Evolutionary conservation across 768 basidiomycete species (phyloP), one percentile per base, ranked within the genome.

Genomic region (Lactarius tabidus): DNA sequence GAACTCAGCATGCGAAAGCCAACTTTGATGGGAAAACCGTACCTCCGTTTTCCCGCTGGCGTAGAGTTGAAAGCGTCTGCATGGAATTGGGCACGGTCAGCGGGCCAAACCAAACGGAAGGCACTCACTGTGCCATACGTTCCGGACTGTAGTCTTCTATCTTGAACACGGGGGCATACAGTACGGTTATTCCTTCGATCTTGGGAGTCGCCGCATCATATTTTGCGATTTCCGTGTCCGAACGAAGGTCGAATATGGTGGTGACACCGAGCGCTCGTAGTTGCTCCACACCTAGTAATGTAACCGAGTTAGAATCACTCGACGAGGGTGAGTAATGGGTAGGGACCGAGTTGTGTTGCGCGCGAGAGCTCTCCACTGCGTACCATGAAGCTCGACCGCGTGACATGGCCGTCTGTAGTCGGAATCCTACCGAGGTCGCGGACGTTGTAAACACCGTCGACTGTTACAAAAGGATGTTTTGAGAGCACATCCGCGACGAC

Each of bases 141-240:
- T 91, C 88, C 26, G 90, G 90, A 72, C 89, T 91, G 74, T 92
- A 92, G 72, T 93, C 91, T 72, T 87, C 87, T 54, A 77, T 84
- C 70, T 81, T 77, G 66, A 83, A 84, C 8, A 92, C 88, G 1
- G 91, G 90, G 17, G 78, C 77, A 61, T 82, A 86, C 18, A 85
- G 54, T 59, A 91, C 74, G 41, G 84, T 79, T 28, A 91, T 80
- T 7, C 85, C 88, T 31, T 85, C 82, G 63, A 93, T 85, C 17
- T 72, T 67, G 54, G 90, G 90, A 59, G 82, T 76, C 14, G 88
- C 88, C 5, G 84, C 74, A 59, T 85, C 81, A 75, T 89, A 93
- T 74, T 90, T 90, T 69, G 76, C 77, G 69, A 91, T 89, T 77
- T 93, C 91, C 6, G 84, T 86, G 71, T 91, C 88, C 9, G 90